Base-by-base conservation (phyloP, 2,329 filamentous ascomycete genomes). In the Monilinia laxa region DNA sequence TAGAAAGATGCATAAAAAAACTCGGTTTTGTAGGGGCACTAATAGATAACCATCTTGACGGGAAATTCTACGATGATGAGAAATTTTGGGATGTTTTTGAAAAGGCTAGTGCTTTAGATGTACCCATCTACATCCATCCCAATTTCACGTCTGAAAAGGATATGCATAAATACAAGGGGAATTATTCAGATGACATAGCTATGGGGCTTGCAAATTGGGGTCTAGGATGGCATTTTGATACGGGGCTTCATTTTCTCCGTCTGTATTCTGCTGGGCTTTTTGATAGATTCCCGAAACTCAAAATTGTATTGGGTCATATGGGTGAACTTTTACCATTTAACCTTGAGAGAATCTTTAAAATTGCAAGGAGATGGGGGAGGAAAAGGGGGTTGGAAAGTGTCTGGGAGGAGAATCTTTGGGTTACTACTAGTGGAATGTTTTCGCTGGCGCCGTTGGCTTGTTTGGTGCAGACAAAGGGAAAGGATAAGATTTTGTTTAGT, bases 361-460 rank as follows among this genome's bases (percentile, higher is more conserved):
- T 77, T 42, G 72, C 73, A 28, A 66, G 62, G 14, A 69, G 74
- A 40, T 77, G 74, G 73, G 76, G 77, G 70, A 75, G 16, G 74
- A 75, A 67, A 66, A 75, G 66, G 70, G 72, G 75, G 0, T 81
- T 87, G 57, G 71, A 75, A 18, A 77, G 83, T 16, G 82, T 86
- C 2, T 88, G 82, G 79, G 79, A 82, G 57, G 76, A 80, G 67
- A 87, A 87, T 67, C 75, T 87, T 14, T 87, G 83, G 81, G 73
- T 88, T 35, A 86, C 84, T 1, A 86, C 84, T 2, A 82, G 80
- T 63, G 85, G 85, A 2, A 80, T 82, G 66, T 85, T 82, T 74
- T 80, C 80, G 38, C 68, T 86, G 23, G 78, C 76, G 64, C 81
- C 80, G 6, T 71, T 87, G 76, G 78, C 78, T 2, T 80, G 77